A percentile compares a stretch with the other conserved stretches of the same genome.
These are phyloP conservation scores for Rhodotorula sp. DNA, from an alignment of 1,284 basidiomycete species.

Conservation along the genomic window DNA sequence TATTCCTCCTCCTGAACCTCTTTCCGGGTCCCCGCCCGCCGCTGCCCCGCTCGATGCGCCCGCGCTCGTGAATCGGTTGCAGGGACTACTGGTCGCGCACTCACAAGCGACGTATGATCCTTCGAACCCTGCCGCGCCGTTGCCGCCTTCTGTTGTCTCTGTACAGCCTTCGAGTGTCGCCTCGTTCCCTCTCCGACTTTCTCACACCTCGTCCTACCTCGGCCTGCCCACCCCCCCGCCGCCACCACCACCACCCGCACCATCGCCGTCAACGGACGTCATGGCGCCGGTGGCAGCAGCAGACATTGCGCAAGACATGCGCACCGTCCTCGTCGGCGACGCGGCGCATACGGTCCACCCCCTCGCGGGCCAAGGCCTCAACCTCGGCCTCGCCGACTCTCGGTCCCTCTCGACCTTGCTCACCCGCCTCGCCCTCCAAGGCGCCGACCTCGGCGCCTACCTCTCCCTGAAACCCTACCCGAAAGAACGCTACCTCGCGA, in stretches of 20 bases:
- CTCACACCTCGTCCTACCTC: constrained; percentile 83
- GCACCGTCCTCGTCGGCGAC: constrained; percentile 90
- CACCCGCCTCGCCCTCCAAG: not conserved
- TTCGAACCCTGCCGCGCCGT: constrained; percentile 61
- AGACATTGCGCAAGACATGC: constrained; percentile 54
- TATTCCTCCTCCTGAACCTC: constrained; percentile 11
- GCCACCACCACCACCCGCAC: no score
- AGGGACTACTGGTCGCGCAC: constrained; percentile 5
- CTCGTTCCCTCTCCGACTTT: constrained; percentile 84
- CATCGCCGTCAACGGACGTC: not conserved
- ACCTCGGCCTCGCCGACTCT: constrained; percentile 62
- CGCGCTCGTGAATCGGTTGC: not conserved
- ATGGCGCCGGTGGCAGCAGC: not conserved
- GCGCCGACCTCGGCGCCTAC: constrained; percentile 61
- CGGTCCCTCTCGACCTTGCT: not conserved
- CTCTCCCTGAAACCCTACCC: constrained; percentile 74
- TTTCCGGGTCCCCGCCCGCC: constrained; percentile 12
- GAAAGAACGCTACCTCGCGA: constrained; percentile 74
- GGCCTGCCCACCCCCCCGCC: constrained; percentile 56
- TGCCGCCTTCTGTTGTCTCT: constrained; percentile 72
- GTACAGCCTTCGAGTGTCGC: constrained; percentile 77
- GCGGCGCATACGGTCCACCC: constrained; percentile 95
- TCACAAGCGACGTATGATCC: constrained; percentile 26
- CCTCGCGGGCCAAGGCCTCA: constrained; percentile 94
- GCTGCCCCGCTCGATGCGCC: not conserved